phyloP scores from a whole-genome alignment of 2,329 filamentous ascomycete species.

The Colletotrichum ledebouriae region DNA sequence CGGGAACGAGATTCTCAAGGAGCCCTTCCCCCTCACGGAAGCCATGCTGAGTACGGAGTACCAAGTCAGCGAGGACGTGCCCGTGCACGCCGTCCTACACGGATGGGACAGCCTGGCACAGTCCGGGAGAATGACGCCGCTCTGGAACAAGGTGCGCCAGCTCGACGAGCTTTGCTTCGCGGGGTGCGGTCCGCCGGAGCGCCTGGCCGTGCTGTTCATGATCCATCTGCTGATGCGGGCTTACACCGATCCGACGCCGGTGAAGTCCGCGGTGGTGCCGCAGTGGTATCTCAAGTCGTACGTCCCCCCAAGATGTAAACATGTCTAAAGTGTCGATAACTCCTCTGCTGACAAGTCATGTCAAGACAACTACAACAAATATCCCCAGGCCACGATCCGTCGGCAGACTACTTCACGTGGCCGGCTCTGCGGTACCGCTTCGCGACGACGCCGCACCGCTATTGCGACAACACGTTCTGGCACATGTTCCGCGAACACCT shows the following conservation, averaged over 20 bases:
- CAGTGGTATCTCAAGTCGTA: conserved; percentile 32
- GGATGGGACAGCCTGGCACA: conserved; percentile 48
- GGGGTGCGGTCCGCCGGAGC: conserved; percentile 42
- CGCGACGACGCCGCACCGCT: conserved; percentile 48
- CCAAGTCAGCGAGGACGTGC: conserved; percentile 45
- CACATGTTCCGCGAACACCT: conserved; percentile 45
- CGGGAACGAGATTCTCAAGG: conserved; percentile 43
- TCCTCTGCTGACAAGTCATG: background rate
- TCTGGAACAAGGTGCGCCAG: conserved; percentile 47
- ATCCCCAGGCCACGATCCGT: conserved; percentile 1
- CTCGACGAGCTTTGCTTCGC: conserved; percentile 47
- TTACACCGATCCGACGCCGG: conserved; percentile 46
- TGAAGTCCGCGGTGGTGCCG: conserved; percentile 4
- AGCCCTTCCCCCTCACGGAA: conserved; percentile 33
- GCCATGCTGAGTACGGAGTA: conserved; percentile 44
- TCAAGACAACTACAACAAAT: conserved; percentile 12
- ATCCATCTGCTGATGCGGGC: conserved; percentile 47
- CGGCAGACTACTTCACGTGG: conserved; percentile 36
- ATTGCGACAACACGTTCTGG: conserved; percentile 50
- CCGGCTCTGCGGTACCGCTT: conserved; percentile 49
- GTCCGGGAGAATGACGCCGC: conserved; percentile 45
- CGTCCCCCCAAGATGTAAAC: background rate
- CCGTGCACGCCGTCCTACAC: conserved; percentile 46
- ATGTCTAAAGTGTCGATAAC: too few relatives aligned
- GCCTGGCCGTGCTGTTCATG: conserved; percentile 45